These are phyloP conservation scores for Annulohypoxylon maeteangense DNA, from an alignment of 495 filamentous ascomycete genomes.

Conservation along the genomic window DNA sequence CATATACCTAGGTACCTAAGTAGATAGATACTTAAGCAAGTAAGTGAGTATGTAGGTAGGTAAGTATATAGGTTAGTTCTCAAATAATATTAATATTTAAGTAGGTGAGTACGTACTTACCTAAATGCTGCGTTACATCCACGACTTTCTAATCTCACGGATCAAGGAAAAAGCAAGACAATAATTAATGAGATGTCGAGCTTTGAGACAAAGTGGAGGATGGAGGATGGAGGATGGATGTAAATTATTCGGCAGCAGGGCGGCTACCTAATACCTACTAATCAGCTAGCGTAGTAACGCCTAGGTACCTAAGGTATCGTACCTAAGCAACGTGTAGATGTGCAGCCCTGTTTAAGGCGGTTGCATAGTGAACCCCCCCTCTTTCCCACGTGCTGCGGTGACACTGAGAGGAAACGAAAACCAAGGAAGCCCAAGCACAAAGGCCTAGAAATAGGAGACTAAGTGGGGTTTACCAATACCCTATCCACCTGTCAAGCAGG, in stretches of 20 bases:
- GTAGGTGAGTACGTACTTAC: not conserved
- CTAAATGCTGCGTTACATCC: no score
- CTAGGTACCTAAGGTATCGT: no score
- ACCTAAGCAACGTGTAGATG: not conserved
- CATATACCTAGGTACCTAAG: not conserved
- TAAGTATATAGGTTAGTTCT: no score
- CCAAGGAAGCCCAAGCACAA: slow-evolving; percentile 4
- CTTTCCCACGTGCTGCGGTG: slow-evolving; percentile 33
- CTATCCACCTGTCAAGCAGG: slow-evolving; percentile 21
- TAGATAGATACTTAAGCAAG: not conserved
- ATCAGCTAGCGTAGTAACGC: no score
- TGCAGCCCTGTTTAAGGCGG: slow-evolving; percentile 19
- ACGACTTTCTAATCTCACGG: not conserved
- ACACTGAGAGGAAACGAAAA: slow-evolving; percentile 21
- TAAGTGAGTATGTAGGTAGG: not conserved
- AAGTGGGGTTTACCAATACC: slow-evolving; percentile 18
- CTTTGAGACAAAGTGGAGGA: not conserved
- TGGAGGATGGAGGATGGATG: no score
- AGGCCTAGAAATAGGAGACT: slow-evolving; percentile 21
- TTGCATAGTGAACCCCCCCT: slow-evolving; percentile 2
- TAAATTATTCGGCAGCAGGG: slow-evolving; percentile 3
- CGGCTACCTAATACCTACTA: no score
- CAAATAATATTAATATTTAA: no score
- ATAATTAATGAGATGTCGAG: not conserved
- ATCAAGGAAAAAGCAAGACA: not conserved